phyloP scores from a whole-genome alignment of 768 basidiomycete genomes.

The Termitomyces sp. region DNA sequence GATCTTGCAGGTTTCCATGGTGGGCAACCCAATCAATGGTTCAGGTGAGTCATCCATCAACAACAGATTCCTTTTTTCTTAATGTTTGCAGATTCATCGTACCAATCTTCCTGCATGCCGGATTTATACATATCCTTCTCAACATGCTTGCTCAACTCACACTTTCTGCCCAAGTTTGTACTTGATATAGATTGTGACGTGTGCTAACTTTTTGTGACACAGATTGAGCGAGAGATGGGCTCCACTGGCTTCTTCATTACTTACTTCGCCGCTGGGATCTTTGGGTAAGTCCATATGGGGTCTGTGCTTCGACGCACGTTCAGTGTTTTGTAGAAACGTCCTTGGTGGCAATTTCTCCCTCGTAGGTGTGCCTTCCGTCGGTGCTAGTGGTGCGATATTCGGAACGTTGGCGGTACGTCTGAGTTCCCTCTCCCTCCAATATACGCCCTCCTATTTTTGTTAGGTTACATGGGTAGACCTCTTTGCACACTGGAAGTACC shows the following conservation, averaged over 20 bases:
- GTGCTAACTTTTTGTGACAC: background rate
- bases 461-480: conserved; percentile 86
- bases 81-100: conserved; percentile 64
- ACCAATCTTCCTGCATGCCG: conserved; percentile 91
- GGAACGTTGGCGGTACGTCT: conserved; percentile 70
- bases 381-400: conserved; percentile 92
- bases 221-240: conserved; percentile 93
- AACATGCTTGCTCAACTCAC: conserved; percentile 89
- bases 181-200: background rate
- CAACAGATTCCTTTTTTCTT: background rate
- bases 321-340: conserved; percentile 53
- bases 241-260: conserved; percentile 79
- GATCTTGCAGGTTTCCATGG: conserved; percentile 33
- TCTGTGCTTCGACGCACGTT: background rate
- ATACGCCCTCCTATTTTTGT: background rate
- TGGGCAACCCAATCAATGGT: conserved; percentile 44
- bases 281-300: conserved; percentile 52
- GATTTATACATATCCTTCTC: conserved; percentile 86
- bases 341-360: conserved; percentile 92
- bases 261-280: conserved; percentile 90
- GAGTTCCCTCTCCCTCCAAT: background rate
- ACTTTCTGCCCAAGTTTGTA: conserved; percentile 67
- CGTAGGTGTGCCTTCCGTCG: conserved; percentile 84
- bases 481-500: conserved; percentile 88
- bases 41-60: conserved; percentile 27